Conservation (phyloP, 2,329 filamentous ascomycete species). For the Blastomyces gilchristii region DNA sequence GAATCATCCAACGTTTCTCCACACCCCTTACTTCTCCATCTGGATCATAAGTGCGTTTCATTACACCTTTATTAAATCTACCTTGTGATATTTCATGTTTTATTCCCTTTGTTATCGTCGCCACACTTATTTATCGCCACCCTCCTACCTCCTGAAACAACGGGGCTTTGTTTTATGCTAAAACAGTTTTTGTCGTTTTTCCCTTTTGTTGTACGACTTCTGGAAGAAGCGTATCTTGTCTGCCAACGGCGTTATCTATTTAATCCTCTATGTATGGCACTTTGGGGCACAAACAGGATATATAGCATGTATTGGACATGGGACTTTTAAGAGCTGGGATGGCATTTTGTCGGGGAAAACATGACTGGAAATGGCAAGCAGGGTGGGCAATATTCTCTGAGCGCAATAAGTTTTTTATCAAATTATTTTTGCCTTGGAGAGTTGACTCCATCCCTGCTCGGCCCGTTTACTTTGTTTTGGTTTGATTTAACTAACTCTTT, state of each 20-base stretch:
- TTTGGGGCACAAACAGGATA: background rate
- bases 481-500: background rate
- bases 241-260: constrained; percentile 1
- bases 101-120: background rate
- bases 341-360: background rate
- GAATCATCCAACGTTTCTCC: background rate
- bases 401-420: background rate
- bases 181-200: background rate
- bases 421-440: background rate
- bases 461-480: background rate
- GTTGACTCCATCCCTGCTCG: background rate
- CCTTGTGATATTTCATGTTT: background rate
- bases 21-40: background rate
- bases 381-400: background rate
- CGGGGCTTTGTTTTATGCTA: background rate
- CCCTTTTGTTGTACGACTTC: background rate
- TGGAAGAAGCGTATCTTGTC: background rate
- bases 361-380: background rate
- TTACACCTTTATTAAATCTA: background rate
- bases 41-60: background rate
- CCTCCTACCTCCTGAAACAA: background rate
- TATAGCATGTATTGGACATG: background rate
- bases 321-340: background rate
- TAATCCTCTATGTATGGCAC: background rate
- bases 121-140: background rate